Evolutionary conservation across 495 filamentous ascomycete genomes (phyloP), one percentile per base, ranked within the genome.

Genomic region (Penicillium cataractarum): DNA sequence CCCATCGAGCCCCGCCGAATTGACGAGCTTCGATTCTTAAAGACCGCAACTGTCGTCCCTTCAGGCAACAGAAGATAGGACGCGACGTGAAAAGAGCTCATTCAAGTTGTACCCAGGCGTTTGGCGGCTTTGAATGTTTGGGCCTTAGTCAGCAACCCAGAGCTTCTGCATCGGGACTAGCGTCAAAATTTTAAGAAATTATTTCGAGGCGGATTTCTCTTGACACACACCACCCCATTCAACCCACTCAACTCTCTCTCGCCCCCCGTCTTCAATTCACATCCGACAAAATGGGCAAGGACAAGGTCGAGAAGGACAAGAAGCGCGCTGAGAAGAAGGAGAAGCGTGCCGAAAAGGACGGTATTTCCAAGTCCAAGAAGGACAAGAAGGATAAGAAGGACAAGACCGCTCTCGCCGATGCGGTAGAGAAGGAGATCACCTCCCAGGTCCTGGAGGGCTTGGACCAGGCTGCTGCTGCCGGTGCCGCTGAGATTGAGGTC

Each of bases 271-370:
- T 66, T 66, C 62, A 24, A 60, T 33, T 62, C 49, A 60, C 22
- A 67, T 62, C 65, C 67, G 61, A 65, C 70, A 79, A 60, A 61
- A 84, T 85, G 83, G 80, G 74, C 58, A 85, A 85, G 73, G 83
- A 85, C 66, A 82, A 78, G 69, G 68, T 74, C 63, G 79, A 89
- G 68, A 90, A 89, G 79, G 84, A 87, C 73, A 82, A 88, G 62
- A 90, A 89, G 80, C 89, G 89, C 80, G 79, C 83, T 52, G 86
- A 89, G 81, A 92, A 92, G 84, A 90, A 92, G 80, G 88, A 91
- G 78, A 90, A 90, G 80, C 87, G 86, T 63, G 79, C 87, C 71
- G 89, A 92, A 64, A 89, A 83, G 69, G 87, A 91, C 71, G 91
- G 90, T 59, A 87, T 92, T 58, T 79, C 83, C 74, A 90, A 91